phyloP scores from a whole-genome alignment of 129 eudicot genomes.

The Smallanthus sonchifolius region DNA sequence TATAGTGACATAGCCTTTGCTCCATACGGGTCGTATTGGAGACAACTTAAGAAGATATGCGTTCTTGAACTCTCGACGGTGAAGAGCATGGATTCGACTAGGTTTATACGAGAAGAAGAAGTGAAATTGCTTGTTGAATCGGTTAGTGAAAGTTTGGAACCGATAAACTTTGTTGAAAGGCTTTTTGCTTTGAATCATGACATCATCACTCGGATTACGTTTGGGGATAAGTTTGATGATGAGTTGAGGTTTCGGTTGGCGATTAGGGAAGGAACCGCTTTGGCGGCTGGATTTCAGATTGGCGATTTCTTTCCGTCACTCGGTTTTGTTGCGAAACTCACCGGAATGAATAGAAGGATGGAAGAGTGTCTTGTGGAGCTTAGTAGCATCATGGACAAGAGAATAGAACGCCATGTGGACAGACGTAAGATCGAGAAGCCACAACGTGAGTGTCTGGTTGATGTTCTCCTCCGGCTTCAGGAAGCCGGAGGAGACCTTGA shows the following conservation, averaged over 20 bases:
- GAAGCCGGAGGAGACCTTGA: constrained; percentile 1
- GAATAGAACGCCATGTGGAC: constrained; percentile 22
- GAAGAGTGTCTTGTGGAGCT: constrained; percentile 23
- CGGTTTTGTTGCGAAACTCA: constrained; percentile 20
- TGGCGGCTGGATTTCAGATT: constrained; percentile 24
- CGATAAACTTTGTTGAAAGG: constrained; percentile 14
- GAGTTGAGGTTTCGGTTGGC: constrained; percentile 13
- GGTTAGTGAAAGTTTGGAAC: neutral
- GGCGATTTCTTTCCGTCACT: constrained; percentile 31
- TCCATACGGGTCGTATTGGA: constrained; percentile 33
- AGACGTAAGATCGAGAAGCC: constrained; percentile 12
- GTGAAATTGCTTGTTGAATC: neutral
- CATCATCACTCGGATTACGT: constrained; percentile 13
- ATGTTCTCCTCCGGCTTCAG: constrained; percentile 23
- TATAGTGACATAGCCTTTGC: constrained; percentile 24
- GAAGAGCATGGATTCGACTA: constrained; percentile 13
- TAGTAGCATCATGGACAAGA: constrained; percentile 21
- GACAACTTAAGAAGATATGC: constrained; percentile 31
- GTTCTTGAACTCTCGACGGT: constrained; percentile 17
- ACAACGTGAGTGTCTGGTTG: constrained; percentile 17
- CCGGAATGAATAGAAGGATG: constrained; percentile 20
- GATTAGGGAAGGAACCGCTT: constrained; percentile 10
- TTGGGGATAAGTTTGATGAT: constrained; percentile 23
- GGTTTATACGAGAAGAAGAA: constrained; percentile 27
- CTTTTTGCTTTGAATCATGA: constrained; percentile 25